These are phyloP conservation scores for Penicillium ucsense DNA, from an alignment of 495 filamentous ascomycete genomes.

Conservation along the genomic window DNA sequence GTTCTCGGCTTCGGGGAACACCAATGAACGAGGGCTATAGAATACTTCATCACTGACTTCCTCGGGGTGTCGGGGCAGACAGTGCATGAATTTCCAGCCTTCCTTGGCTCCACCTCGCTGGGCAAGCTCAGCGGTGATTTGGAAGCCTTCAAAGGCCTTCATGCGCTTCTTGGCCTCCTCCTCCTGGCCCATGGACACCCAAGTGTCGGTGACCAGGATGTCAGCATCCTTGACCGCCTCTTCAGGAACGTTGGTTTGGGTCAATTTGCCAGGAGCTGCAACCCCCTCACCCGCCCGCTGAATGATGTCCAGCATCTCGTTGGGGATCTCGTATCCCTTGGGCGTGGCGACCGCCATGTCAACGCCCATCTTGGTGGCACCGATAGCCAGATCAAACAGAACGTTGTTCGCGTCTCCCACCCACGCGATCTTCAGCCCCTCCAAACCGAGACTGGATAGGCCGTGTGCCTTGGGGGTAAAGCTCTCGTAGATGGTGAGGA, in stretches of 20 bases:
- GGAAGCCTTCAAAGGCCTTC: conserved; percentile 78
- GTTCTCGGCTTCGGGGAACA: conserved; percentile 92
- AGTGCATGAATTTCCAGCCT: conserved; percentile 98
- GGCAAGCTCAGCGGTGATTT: conserved; percentile 76
- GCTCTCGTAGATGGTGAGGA: conserved; percentile 77
- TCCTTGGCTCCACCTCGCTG: conserved; percentile 77
- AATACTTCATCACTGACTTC: conserved; percentile 94
- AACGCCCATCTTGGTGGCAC: conserved; percentile 74
- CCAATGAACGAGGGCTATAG: conserved; percentile 69
- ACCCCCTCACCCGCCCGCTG: conserved; percentile 46
- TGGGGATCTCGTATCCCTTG: conserved; percentile 66
- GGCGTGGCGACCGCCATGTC: conserved; percentile 81
- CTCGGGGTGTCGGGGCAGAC: conserved; percentile 84
- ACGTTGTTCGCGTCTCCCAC: conserved; percentile 96
- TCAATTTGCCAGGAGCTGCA: conserved; percentile 50
- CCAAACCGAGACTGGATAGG: conserved; percentile 52
- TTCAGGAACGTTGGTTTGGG: conserved; percentile 69
- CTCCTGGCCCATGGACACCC: conserved; percentile 97
- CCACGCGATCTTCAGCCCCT: conserved; percentile 87
- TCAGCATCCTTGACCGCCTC: conserved; percentile 85
- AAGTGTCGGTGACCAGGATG: conserved; percentile 90
- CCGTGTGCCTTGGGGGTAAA: conserved; percentile 42
- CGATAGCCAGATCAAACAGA: conserved; percentile 83
- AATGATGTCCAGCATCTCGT: conserved; percentile 60
- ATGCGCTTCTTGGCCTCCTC: conserved; percentile 64